Base-by-base conservation (phyloP, 2,329 filamentous ascomycete genomes). In the Aspergillus flavus region DNA sequence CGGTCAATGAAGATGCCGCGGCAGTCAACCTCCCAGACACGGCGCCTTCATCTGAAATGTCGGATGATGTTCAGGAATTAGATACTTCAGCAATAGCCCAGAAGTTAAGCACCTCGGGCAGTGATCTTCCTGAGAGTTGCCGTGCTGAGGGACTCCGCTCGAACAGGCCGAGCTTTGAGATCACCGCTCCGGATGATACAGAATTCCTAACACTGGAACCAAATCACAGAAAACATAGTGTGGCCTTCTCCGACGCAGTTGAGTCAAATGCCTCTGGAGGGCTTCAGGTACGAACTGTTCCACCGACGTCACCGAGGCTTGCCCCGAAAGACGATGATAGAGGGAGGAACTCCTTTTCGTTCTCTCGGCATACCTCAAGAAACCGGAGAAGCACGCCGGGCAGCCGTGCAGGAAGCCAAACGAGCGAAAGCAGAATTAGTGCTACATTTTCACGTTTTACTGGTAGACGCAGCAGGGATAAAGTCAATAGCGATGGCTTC, bases 1-100 rank as follows among this genome's bases (percentile, higher is more conserved):
- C 94, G 0, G 93, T 96, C 72, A 87, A 92, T 34, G 91, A 94
- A 61, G 85, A 90, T 66, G 78, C 77, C 21, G 74, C 73, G 6
- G 71, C 75, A 45, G 71, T 72, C 52, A 76, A 74, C 53, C 58
- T 73, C 23, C 68, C 69, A 9, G 81, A 83, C 41, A 74, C 73
- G 16, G 65, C 73, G 14, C 61, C 71, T 6, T 76, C 73, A 7
- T 76, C 71, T 23, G 66, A 66, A 34, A 66, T 69, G 6, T 74
- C 73, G 16, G 68, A 70, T 45, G 69, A 69, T 28, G 67, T 61
- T n/a, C 66, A 67, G 9, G 72, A 73, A 14, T 59, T 60, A 12
- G 69, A 74, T 12, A 55, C 67, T 23, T 60, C 61, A 3, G 68
- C 66, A 34, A 64, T 71, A 16, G 60, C 67, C 6, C 64, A 66